Base-by-base conservation (phyloP, 495 filamentous ascomycete genomes). In the Neurospora sp. region DNA sequence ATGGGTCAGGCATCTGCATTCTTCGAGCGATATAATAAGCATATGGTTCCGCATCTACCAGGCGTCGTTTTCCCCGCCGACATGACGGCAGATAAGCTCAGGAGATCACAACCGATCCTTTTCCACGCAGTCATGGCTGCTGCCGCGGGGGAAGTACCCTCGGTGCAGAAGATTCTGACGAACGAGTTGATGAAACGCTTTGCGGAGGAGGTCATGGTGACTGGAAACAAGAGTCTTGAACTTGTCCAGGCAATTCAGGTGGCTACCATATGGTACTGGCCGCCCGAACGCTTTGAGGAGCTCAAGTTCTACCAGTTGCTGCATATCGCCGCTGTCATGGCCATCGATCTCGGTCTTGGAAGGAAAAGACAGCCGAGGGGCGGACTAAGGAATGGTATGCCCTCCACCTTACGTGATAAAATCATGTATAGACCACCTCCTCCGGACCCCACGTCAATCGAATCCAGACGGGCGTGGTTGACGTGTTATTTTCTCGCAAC, bases 271-370 rank as follows among this genome's bases (percentile, higher is more conserved):
- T 97, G 93, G 92, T 97, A 97, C 76, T 90, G 88, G 75, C 92
- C 93, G 20, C 93, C 94, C 2, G 91, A 95, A 71, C 86, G 91
- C 72, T 92, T 90, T 70, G 93, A 97, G 73, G 93, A 97, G 82
- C 86, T 96, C 75, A 96, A 96, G 78, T 97, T 95, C 79, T 96
- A 96, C 80, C 93, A 95, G 81, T 85, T 96, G 71, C 90, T 93
- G 37, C 93, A 97, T 77, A 88, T 95, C 71, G 93, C 94, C 8
- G 92, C 93, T 40, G 85, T 92, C 44, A 91, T 98, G 89, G 93
- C 90, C 14, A 90, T 98, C 76, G 96, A 99, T 78, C 86, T 98
- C 49, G 95, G 94, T 0, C 87, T 98, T 39, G 91, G 93, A 9
- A 86, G 84, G 77, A 83, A 83, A 77, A 83, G 84, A 70, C 79